phyloP scores from a whole-genome alignment of 2,329 filamentous ascomycete genomes.

The Diaporthe vaccinii region DNA sequence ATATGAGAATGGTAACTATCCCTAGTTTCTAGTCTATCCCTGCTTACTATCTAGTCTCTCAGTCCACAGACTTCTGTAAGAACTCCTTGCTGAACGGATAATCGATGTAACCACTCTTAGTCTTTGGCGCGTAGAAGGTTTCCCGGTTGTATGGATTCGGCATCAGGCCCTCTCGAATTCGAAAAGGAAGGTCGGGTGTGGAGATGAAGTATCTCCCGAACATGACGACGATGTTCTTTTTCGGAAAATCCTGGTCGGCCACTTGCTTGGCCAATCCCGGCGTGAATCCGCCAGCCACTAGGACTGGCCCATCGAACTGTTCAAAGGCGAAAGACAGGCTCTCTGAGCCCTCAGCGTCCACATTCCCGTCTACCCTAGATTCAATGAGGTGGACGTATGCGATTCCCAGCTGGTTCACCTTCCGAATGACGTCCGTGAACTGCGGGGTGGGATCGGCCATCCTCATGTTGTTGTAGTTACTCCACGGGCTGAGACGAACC shows the following conservation, averaged over 20 bases:
- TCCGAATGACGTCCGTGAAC: conserved; percentile 21
- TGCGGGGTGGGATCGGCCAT: conserved; percentile 27
- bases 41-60: too few relatives aligned
- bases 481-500: conserved; percentile 22
- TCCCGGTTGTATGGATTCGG: not conserved
- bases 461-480: conserved; percentile 7
- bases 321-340: conserved; percentile 16
- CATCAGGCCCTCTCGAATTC: conserved; percentile 44
- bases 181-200: conserved; percentile 59
- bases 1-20: not conserved
- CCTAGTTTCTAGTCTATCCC: not conserved
- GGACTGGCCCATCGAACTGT: conserved; percentile 18
- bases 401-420: conserved; percentile 1
- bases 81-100: conserved; percentile 14
- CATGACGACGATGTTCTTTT: conserved; percentile 30
- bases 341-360: conserved; percentile 7
- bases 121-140: conserved; percentile 4
- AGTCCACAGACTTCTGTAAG: not conserved
- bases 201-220: conserved; percentile 59
- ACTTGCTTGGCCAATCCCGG: conserved; percentile 8
- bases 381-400: conserved; percentile 35
- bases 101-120: conserved; percentile 6
- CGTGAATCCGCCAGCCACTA: conserved; percentile 23
- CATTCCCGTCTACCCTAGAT: not conserved
- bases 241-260: conserved; percentile 21